A percentile compares a stretch with the other conserved stretches of the same genome.
Evolutionary conservation across 352 stramenopile species (phyloP).

Genomic region (Phytopythium montanum): DNA sequence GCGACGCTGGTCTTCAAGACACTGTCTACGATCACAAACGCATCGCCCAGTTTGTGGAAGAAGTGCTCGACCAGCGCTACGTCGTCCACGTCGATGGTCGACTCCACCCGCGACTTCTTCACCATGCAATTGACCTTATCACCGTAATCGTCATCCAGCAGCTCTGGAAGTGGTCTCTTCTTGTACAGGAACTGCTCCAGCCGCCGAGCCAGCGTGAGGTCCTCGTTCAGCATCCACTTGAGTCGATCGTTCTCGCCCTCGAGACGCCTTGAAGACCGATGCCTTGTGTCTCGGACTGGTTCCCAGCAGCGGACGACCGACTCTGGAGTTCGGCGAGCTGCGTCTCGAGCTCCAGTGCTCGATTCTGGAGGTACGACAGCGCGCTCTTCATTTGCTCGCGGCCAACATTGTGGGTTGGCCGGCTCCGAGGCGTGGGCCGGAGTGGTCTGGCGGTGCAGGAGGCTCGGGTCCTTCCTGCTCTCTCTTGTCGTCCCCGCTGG

Average conservation of each 20-base stretch:
- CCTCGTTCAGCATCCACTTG: neutral
- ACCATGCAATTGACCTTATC: neutral
- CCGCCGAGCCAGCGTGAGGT: neutral
- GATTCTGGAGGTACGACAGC: slow-evolving; percentile 16
- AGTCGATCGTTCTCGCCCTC: slow-evolving; percentile 1
- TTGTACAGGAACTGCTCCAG: slow-evolving; percentile 6
- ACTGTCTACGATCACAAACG: neutral
- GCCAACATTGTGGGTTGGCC: slow-evolving; percentile 8
- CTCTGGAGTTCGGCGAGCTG: slow-evolving; percentile 8
- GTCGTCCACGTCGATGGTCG: neutral
- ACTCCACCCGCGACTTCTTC: neutral
- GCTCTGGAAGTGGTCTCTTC: neutral
- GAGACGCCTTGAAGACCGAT: neutral
- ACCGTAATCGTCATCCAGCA: neutral
- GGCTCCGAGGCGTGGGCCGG: too few species aligned
- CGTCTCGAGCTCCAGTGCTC: slow-evolving; percentile 16
- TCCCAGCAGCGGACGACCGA: neutral
- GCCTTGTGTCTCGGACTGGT: neutral
- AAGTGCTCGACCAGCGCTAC: neutral
- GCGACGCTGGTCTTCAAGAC: neutral
- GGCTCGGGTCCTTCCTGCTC: neutral
- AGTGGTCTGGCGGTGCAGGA: too few species aligned
- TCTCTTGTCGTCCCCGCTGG: neutral
- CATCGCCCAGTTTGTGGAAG: neutral
- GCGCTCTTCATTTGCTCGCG: slow-evolving; percentile 22